These are phyloP conservation scores for Rhynchosporium graminicola DNA, from an alignment of 2,329 filamentous ascomycete species.

Conservation along the genomic window DNA sequence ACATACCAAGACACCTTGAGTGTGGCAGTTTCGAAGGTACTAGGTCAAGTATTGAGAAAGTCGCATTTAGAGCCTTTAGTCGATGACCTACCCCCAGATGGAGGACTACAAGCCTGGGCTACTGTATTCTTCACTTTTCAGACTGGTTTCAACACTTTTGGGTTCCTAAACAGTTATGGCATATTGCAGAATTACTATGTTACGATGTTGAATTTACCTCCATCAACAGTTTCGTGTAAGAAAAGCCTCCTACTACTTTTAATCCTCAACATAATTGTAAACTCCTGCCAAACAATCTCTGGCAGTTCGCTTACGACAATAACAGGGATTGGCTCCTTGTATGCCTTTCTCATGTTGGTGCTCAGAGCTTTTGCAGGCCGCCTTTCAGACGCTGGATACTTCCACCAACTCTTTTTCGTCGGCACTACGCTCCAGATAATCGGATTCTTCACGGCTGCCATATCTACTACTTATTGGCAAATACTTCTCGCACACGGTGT, in stretches of 20 bases:
- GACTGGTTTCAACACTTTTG: constrained; percentile 40
- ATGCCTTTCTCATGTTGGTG: constrained; percentile 47
- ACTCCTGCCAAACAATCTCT: not conserved
- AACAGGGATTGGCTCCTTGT: constrained; percentile 44
- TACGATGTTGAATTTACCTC: constrained; percentile 37
- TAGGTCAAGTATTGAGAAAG: constrained; percentile 8
- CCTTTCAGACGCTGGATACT: constrained; percentile 32
- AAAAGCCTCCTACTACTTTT: not conserved
- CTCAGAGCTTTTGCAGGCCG: constrained; percentile 30
- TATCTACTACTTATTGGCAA: constrained; percentile 48
- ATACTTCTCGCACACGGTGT: constrained; percentile 48
- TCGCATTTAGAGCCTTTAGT: constrained; percentile 11
- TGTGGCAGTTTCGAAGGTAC: not conserved
- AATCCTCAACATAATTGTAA: not conserved
- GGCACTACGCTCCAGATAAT: constrained; percentile 41
- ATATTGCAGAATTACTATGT: constrained; percentile 45
- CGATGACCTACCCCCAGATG: constrained; percentile 25
- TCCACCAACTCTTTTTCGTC: constrained; percentile 33
- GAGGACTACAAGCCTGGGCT: constrained; percentile 38
- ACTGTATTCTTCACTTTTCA: constrained; percentile 38
- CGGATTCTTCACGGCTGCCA: constrained; percentile 47
- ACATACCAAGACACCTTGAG: not conserved
- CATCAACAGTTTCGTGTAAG: constrained; percentile 44
- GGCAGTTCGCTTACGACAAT: not conserved
- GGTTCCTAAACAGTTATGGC: constrained; percentile 36